phyloP scores from a whole-genome alignment of 2,329 filamentous ascomycete species.

The Phoma sp. region DNA sequence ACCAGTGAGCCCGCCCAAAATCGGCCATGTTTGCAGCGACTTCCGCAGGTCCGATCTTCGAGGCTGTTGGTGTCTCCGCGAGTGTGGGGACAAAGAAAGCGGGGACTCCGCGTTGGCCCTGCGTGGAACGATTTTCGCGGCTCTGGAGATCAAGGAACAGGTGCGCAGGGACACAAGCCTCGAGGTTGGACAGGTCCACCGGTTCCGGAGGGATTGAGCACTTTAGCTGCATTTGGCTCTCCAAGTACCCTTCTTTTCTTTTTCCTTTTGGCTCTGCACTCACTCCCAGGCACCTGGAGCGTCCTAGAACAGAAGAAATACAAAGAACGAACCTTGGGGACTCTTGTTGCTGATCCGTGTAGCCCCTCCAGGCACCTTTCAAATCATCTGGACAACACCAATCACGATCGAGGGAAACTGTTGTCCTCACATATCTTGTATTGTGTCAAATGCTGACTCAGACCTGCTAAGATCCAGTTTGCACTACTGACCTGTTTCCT shows the following conservation, averaged over 20 bases:
- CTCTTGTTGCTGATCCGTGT: no score
- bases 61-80: constrained; percentile 1
- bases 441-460: no score
- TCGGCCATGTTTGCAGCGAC: constrained; percentile 5
- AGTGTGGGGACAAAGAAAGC: constrained; percentile 14
- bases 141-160: constrained; percentile 8
- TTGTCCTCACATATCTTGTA: no score
- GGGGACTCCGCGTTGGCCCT: constrained; percentile 32
- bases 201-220: not conserved
- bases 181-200: not conserved
- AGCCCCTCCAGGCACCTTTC: no score
- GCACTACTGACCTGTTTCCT: not conserved
- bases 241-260: no score
- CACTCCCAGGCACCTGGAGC: no score
- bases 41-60: constrained; percentile 8
- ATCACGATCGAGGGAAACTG: no score
- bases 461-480: not conserved
- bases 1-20: not conserved
- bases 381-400: no score
- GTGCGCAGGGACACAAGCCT: not conserved
- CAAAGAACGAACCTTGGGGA: no score
- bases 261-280: no score
- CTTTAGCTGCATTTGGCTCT: not conserved
- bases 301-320: no score
- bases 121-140: constrained; percentile 16